Evolutionary conservation across 2,329 filamentous ascomycete species (phyloP), one percentile per base, ranked within the genome.

Genomic region (Sclerotinia borealis): DNA sequence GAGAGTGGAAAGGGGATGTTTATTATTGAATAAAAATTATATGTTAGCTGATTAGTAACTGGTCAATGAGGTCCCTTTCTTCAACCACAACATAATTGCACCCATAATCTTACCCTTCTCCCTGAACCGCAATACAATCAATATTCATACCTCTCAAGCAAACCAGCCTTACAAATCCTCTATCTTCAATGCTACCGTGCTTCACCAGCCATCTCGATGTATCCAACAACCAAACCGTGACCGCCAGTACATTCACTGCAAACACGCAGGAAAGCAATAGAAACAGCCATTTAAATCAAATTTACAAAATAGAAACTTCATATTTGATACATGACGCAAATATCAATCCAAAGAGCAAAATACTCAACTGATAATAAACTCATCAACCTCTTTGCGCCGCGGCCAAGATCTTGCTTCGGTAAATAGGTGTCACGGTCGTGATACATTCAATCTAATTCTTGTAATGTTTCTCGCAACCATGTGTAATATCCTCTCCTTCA

Each of bases 141-240:
- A 29, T 22, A 1, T 25, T 25, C 37, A 10, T 29, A 5, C 62
- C 49, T n/a, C 55, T 51, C 48, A 59, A 43, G 22, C 76, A 68
- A 22, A 76, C 73, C 71, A n/a, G 73, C 71, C 93, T 93, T 72
- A 96, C 96, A 10, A 97, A 81, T 74, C 96, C 96, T 65, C 93
- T 93, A 75, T 97, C 93, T 75, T 97, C 93, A 72, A 97, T 93
- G 72, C 96, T 90, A 71, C 97, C 93, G 73, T 96, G 96, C 74
- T 96, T 92, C 48, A 97, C 81, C 9, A 98, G 85, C 93, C 93
- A 98, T 78, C 93, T 88, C 41, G 93, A 93, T 19, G 93, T 96
- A 79, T 98, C 93, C 70, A 93, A 93, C 72, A 97, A 96, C 68
- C 96, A 80, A 72, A 96, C 79, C 73, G 91, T 96, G 60, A 93